Conservation (phyloP, 345 rosid species). For the Eucalyptus cloeziana region DNA sequence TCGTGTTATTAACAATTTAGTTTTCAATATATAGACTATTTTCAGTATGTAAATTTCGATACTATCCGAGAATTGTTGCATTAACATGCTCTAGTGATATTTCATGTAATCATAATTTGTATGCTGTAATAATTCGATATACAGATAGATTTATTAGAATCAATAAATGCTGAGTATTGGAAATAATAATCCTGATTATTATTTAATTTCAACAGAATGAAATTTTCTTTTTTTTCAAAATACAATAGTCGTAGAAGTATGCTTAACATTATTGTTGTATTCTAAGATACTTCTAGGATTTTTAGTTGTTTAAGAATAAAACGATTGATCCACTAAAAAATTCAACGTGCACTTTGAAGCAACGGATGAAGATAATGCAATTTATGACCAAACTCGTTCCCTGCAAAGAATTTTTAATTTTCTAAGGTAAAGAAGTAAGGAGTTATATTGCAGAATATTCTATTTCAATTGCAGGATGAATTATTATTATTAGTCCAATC, state of each 20-base stretch:
- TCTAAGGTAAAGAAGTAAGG: too few species aligned
- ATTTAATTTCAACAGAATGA: background rate
- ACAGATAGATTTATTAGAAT: background rate
- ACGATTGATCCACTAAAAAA: background rate
- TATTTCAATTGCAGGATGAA: too few species aligned
- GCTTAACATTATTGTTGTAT: background rate
- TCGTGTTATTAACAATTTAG: too few species aligned
- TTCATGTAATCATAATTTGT: background rate
- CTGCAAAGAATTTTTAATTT: too few species aligned
- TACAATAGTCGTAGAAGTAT: background rate
- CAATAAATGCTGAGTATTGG: background rate
- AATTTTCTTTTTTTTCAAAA: background rate
- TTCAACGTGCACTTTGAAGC: background rate
- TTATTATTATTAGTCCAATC: too few species aligned
- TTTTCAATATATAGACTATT: too few species aligned
- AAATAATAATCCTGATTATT: background rate
- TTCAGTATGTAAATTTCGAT: background rate
- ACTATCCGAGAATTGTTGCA: background rate
- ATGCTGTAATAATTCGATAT: background rate
- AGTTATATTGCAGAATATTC: too few species aligned
- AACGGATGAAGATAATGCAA: background rate
- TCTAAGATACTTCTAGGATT: background rate
- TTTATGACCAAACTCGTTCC: background rate
- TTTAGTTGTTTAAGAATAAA: background rate
- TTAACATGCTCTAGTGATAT: background rate